Conservation (phyloP, 2,329 filamentous ascomycete species). For the Aspergillus sp. region DNA sequence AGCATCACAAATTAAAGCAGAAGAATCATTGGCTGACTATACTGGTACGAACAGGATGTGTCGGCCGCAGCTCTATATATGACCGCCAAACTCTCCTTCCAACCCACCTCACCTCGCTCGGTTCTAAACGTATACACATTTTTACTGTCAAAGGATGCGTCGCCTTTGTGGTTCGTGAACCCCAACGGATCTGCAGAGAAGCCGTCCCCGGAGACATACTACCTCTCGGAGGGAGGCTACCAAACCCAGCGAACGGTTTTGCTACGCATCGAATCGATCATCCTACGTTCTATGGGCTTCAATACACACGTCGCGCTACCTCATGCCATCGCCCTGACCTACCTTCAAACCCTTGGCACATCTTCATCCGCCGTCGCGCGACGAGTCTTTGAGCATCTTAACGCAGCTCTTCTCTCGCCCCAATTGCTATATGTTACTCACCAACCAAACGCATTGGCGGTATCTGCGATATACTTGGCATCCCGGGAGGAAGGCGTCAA, state of each 20-base stretch:
- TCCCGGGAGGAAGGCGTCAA: conserved; percentile 71
- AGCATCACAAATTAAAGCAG: neutral
- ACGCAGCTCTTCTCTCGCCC: conserved; percentile 77
- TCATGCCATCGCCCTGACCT: conserved; percentile 82
- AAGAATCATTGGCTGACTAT: neutral
- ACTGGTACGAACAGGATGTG: conserved; percentile 56
- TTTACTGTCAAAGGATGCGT: conserved; percentile 59
- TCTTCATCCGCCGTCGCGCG: conserved; percentile 55
- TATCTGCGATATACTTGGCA: conserved; percentile 86
- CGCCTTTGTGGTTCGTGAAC: conserved; percentile 46
- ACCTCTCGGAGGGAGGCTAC: conserved; percentile 70
- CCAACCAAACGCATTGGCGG: conserved; percentile 79
- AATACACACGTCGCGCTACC: conserved; percentile 81
- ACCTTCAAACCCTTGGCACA: conserved; percentile 82
- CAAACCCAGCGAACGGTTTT: conserved; percentile 60
- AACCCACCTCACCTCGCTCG: conserved; percentile 71
- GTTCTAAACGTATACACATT: conserved; percentile 82
- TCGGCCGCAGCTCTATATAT: conserved; percentile 80
- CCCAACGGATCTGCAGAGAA: conserved; percentile 20
- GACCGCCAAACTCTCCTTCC: conserved; percentile 73
- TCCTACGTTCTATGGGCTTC: conserved; percentile 74
- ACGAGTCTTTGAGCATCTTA: conserved; percentile 72
- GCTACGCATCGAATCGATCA: conserved; percentile 68
- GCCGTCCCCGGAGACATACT: conserved; percentile 53
- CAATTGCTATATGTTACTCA: conserved; percentile 89